These are phyloP conservation scores for Poa annua DNA, from an alignment of 176 grass and related monocot species.

Conservation along the genomic window DNA sequence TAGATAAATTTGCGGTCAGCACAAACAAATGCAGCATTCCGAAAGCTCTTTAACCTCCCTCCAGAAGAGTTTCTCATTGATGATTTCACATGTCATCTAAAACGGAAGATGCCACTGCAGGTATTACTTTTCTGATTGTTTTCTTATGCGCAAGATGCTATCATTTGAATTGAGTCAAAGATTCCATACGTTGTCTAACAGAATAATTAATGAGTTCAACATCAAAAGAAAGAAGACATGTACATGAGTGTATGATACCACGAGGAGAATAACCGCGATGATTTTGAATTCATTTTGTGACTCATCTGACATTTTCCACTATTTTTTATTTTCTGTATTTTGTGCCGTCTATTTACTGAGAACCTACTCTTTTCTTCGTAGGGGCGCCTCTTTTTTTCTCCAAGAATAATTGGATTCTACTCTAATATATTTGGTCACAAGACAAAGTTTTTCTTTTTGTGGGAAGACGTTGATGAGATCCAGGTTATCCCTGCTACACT, in stretches of 20 bases:
- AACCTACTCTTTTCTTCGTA: constrained; percentile 32
- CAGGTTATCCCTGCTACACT: constrained; percentile 77
- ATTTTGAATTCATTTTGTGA: not conserved
- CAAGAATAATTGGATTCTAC: constrained; percentile 97
- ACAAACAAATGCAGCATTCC: constrained; percentile 90
- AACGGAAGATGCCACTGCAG: constrained; percentile 95
- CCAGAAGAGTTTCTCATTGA: constrained; percentile 97
- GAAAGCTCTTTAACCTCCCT: constrained; percentile 86
- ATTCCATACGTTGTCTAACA: not conserved
- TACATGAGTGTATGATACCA: constrained; percentile 3
- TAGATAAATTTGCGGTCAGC: constrained; percentile 88
- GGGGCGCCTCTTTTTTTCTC: constrained; percentile 94
- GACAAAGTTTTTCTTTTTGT: constrained; percentile 99
- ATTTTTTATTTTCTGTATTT: constrained; percentile 31
- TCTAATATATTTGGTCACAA: constrained; percentile 96
- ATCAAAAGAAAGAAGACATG: not conserved
- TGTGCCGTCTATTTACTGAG: not conserved
- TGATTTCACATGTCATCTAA: constrained; percentile 98
- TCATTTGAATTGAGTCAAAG: constrained; percentile 23
- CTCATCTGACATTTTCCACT: not conserved
- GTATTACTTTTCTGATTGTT: constrained; percentile 38
- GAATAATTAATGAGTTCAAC: constrained; percentile 1
- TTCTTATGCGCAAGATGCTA: constrained; percentile 9
- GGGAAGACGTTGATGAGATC: constrained; percentile 96
- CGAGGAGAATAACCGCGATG: constrained; percentile 1